phyloP scores from a whole-genome alignment of 176 grass and related monocot species.

The Oryza brachyantha region DNA sequence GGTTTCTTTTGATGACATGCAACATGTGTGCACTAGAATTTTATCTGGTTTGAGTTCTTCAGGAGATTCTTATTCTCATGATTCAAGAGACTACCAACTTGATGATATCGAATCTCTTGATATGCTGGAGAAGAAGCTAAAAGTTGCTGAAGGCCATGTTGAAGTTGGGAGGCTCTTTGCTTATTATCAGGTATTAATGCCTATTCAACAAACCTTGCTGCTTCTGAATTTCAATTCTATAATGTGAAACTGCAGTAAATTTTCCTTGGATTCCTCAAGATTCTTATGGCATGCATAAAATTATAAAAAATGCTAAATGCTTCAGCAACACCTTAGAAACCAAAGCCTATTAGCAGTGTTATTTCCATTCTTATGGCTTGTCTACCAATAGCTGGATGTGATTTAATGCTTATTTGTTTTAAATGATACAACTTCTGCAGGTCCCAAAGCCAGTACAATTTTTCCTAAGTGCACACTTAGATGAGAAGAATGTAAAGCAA shows the following conservation, averaged over 20 bases:
- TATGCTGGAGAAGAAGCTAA: conserved; percentile 66
- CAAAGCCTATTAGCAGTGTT: not conserved
- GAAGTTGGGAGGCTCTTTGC: conserved; percentile 90
- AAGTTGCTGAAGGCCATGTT: conserved; percentile 90
- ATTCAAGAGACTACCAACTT: conserved; percentile 18
- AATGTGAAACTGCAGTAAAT: conserved; percentile 2
- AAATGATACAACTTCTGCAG: conserved; percentile 44
- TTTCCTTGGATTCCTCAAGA: not conserved
- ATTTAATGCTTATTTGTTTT: not conserved
- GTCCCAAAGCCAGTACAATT: conserved; percentile 82
- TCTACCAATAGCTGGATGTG: conserved; percentile 22
- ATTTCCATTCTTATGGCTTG: conserved; percentile 18
- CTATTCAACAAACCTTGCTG: conserved; percentile 12
- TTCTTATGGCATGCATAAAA: conserved; percentile 5
- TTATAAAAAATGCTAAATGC: not conserved
- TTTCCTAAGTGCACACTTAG: conserved; percentile 62
- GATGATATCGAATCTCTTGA: conserved; percentile 41
- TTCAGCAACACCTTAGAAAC: not conserved
- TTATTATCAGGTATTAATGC: conserved; percentile 83
- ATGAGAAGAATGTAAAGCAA: conserved; percentile 92
- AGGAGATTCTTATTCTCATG: conserved; percentile 30
- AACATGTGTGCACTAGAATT: conserved; percentile 38
- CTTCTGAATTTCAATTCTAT: not conserved
- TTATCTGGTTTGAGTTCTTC: conserved; percentile 31
- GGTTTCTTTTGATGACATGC: conserved; percentile 50